Evolutionary conservation across 139 green algal species (phyloP).

Genomic region (Tetradesmus obliquus): DNA sequence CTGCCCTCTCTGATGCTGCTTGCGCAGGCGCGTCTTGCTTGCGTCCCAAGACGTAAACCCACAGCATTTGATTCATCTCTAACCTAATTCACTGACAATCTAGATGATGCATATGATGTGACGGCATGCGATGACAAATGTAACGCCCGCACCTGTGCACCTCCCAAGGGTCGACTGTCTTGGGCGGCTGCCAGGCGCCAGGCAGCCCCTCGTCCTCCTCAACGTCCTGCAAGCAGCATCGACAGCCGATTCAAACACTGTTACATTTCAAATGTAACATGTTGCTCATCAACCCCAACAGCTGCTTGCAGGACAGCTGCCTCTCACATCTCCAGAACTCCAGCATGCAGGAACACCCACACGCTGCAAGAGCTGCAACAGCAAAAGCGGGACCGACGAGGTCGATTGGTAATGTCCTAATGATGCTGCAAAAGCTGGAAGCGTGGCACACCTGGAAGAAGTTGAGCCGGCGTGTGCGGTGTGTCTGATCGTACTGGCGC

Average conservation of each 20-base stretch:
- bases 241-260: neutral
- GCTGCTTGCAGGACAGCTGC: neutral
- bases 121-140: too few relatives aligned
- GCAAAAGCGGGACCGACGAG: neutral
- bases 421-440: neutral
- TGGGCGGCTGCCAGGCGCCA: neutral
- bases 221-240: conserved; percentile 10
- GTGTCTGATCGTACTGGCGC: conserved; percentile 3
- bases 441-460: neutral
- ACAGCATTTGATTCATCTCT: too few relatives aligned
- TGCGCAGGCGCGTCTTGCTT: too few relatives aligned
- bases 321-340: neutral
- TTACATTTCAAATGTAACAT: neutral
- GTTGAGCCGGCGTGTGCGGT: neutral
- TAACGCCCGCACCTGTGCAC: neutral
- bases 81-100: too few relatives aligned
- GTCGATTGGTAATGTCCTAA: neutral
- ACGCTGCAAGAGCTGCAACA: neutral
- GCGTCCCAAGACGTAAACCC: too few relatives aligned
- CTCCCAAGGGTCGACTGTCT: conserved; percentile 21
- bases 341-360: neutral
- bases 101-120: too few relatives aligned
- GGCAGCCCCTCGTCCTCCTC: conserved; percentile 2
- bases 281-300: neutral
- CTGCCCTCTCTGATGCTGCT: too few relatives aligned